Base-by-base conservation (phyloP, 768 basidiomycete genomes). In the Mycena vitilis region DNA sequence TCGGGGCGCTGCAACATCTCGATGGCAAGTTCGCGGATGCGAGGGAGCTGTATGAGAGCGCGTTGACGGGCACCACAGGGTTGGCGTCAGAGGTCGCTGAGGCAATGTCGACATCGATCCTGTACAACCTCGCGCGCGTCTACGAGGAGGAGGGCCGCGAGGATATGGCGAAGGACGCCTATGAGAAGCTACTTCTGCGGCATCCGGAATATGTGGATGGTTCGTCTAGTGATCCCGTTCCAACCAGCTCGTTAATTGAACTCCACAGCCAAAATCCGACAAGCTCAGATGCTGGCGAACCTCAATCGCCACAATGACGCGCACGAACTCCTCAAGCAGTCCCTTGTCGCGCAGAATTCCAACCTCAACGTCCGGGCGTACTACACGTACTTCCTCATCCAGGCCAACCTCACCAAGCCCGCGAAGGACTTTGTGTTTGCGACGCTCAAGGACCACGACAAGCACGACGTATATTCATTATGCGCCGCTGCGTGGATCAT, bases 131-230 rank as follows among this genome's bases (percentile, higher is more conserved):
- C 25, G 98, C 93, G 0, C 84, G 96, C 65, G 91, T 93, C 18
- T 96, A 95, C 73, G 98, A 99, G 78, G 95, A 95, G 54, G 84
- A 87, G 60, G 92, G 92, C 1, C 91, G 94, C 42, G 84, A 86
- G 6, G 84, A 79, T 2, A 84, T 91, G 68, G 96, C 97, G 2
- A 90, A 86, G 70, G 94, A 92, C 71, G 95, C 94, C 2, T 99
- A 96, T 73, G 88, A 91, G 55, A 95, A 95, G 78, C 84, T 99
- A 11, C 79, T 98, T 42, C 82, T 88, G n/a, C 86, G 92, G 60
- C 97, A 99, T 83, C 95, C 96, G 1, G 98, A 99, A 80, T 98
- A 97, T 76, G 88, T 96, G 25, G 97, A 98, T 76, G 97, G 96
- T 97, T 72, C 54, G 92, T 82, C 40, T 15, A n/a, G 60, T 57